Conservation (phyloP, 2,329 filamentous ascomycete genomes). For the Ilyonectria mors-panacis region DNA sequence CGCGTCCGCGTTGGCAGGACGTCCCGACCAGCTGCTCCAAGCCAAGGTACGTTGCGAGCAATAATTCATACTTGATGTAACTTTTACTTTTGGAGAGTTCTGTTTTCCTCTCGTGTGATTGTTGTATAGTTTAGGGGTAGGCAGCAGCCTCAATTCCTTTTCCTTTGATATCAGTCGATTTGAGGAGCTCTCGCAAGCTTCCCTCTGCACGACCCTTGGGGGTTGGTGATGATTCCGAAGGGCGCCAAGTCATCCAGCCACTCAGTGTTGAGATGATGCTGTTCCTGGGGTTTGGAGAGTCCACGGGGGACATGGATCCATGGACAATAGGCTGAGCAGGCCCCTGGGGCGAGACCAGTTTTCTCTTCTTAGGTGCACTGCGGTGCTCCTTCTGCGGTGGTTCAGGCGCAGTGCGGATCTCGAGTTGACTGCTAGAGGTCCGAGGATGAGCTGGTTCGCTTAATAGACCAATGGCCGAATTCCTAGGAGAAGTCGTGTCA, state of each 20-base stretch:
- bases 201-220: constrained; percentile 67
- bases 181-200: constrained; percentile 68
- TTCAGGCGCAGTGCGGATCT: constrained; percentile 58
- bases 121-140: constrained; percentile 20
- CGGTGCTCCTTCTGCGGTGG: constrained; percentile 43
- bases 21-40: not conserved
- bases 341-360: constrained; percentile 36
- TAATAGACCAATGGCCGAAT: constrained; percentile 61
- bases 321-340: constrained; percentile 48
- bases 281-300: constrained; percentile 43
- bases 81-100: constrained; percentile 39
- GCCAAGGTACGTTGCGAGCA: not conserved
- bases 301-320: constrained; percentile 48
- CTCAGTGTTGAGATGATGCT: constrained; percentile 58
- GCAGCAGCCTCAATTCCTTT: constrained; percentile 50
- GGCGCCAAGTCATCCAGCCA: constrained; percentile 63
- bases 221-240: constrained; percentile 42
- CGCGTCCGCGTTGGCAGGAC: not conserved
- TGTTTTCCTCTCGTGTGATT: constrained; percentile 45
- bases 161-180: constrained; percentile 53
- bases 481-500: constrained; percentile 50
- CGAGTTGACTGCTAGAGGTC: constrained; percentile 67
- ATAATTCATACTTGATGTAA: constrained; percentile 10
- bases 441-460: constrained; percentile 71
- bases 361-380: constrained; percentile 34